Evolutionary conservation across 140 eudicot species (phyloP).

Genomic region (Senecio squalidus): DNA sequence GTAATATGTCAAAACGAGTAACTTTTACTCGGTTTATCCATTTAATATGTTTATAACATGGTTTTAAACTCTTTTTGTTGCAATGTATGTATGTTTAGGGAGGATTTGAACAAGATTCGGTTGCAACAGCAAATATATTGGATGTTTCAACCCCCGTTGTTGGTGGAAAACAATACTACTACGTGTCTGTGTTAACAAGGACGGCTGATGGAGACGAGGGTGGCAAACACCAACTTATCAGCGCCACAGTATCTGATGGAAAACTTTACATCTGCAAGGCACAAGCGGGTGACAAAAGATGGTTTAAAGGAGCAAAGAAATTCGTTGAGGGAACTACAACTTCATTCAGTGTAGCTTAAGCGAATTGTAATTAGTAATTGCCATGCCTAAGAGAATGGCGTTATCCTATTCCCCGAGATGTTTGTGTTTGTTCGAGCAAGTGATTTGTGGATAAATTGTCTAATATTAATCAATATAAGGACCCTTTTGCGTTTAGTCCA

Average conservation of each 20-base stretch:
- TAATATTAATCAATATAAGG: constrained; percentile 28
- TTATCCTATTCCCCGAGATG: constrained; percentile 4
- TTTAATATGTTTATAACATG: too few relatives aligned
- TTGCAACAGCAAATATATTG: constrained; percentile 91
- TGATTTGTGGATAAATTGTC: constrained; percentile 35
- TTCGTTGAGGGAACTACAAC: constrained; percentile 70
- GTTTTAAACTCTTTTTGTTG: neutral
- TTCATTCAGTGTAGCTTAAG: constrained; percentile 77
- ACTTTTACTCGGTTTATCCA: too few relatives aligned
- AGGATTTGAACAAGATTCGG: constrained; percentile 79
- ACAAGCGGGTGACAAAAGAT: constrained; percentile 99
- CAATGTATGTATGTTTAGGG: constrained; percentile 43
- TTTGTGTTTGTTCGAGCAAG: constrained; percentile 23
- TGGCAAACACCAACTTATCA: constrained; percentile 86
- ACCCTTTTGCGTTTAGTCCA: constrained; percentile 17
- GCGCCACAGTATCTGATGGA: constrained; percentile 71
- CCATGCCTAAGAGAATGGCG: constrained; percentile 28
- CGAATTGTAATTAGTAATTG: constrained; percentile 33
- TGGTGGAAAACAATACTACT: constrained; percentile 66
- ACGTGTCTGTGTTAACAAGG: constrained; percentile 70
- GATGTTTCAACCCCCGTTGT: constrained; percentile 62
- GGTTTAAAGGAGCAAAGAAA: constrained; percentile 96
- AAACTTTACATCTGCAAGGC: constrained; percentile 96
- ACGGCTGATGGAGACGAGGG: constrained; percentile 99
- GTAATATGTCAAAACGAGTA: too few relatives aligned